Evolutionary conservation across 106 monocot species (phyloP), one percentile per base, ranked within the genome.

Genomic region (Phalaenopsis aphrodite): DNA sequence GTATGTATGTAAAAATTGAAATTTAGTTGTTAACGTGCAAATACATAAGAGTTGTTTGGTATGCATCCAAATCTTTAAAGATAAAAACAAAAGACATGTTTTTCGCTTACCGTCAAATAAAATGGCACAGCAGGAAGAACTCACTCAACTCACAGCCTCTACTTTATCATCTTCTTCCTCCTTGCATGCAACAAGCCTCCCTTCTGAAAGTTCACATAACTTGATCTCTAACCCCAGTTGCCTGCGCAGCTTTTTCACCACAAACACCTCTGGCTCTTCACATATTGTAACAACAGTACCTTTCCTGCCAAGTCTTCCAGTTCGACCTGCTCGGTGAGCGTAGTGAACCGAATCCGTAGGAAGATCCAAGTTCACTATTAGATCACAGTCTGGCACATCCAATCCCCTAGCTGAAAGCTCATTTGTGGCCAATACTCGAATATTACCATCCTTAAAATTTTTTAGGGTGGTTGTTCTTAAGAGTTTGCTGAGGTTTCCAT

Each of bases 281-380:
- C 92, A 91, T 30, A 95, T 87, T n/a, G 94, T 87, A 43, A 99
- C 84, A 49, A 99, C 99, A 45, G 23, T 89, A 11, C 99, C 99
- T 82, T 91, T 91, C 58, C 89, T 82, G 45, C 99, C 94, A 61
- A 99, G 95, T 38, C 99, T 80, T 16, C 99, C 95, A 3, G 99
- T 89, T 37, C 99, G 83, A 45, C 99, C 95, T 1, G 98, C 98
- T 41, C 98, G 81, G 80, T 99, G 99, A 17, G 99, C 93, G 75
- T 99, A 99, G 75, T 99, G 99, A 78, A 95, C 84, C 5, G 99
- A 93, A 64, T 99, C 99, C 0, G 99, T 99, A 3, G 99, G 99
- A 17, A 99, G 78, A 75, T 95, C 95, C 75, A 99, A 77, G 82
- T 99, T 99, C 47, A 95, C 94, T 45, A 95, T 95, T 2, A 95